Conservation (phyloP, 2,329 filamentous ascomycete genomes). For the Calonectria pauciramosa region DNA sequence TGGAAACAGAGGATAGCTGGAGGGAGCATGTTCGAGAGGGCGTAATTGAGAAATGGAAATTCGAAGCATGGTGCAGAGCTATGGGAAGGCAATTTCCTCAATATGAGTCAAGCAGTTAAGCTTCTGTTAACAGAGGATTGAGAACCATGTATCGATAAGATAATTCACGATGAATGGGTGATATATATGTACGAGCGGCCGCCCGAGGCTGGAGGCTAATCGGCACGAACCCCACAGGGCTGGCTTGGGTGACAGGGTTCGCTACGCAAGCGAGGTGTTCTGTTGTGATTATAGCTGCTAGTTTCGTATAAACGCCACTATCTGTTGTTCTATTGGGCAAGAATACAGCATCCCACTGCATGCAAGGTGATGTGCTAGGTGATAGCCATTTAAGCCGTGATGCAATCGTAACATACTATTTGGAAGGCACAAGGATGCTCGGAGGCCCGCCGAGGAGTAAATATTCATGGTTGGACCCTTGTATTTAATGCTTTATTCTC, state of each 20-base stretch:
- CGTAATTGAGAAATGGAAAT: constrained; percentile 27
- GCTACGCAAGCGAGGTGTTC: background rate
- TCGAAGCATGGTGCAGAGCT: constrained; percentile 21
- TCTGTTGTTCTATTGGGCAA: background rate
- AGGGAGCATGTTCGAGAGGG: background rate
- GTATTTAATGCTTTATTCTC: background rate
- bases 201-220: background rate
- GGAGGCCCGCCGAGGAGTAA: background rate
- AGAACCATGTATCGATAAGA: background rate
- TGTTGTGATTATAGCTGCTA: background rate
- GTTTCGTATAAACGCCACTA: background rate
- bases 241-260: background rate
- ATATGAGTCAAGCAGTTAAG: background rate
- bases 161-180: too few species aligned
- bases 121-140: background rate
- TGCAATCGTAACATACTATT: background rate
- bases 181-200: background rate
- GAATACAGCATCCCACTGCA: background rate
- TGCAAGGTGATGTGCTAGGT: background rate
- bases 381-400: too few species aligned
- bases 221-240: background rate
- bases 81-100: constrained; percentile 18
- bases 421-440: background rate
- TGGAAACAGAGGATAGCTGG: constrained; percentile 16
- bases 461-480: background rate